Base-by-base conservation (phyloP, 768 basidiomycete genomes). In the Phylloporus arenicola region DNA sequence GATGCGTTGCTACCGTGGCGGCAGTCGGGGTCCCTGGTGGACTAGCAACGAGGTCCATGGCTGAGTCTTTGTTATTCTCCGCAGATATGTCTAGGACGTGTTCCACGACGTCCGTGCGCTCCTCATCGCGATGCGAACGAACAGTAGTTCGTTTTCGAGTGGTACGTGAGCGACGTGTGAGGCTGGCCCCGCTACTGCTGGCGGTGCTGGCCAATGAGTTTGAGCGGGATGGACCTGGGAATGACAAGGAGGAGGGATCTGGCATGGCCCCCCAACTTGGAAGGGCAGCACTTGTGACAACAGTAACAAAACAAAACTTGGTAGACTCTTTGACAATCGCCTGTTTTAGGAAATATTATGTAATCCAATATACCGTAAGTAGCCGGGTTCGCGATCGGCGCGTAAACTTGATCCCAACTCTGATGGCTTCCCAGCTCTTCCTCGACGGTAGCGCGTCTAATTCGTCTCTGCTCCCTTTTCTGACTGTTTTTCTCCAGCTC, bases 91-190 rank as follows among this genome's bases (percentile, higher is more conserved):
- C 67, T 25, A 68, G 19, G 11, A 68, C 62, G 37, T 54, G 50
- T 33, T 64, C 60, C 19, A 39, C 54, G 37, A 51, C 54, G 9
- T 45, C 55, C 6, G 47, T 20, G 20, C 19, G 14, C 31, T 43
- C 34, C 20, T 58, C 59, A 47, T 70, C 67, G 51, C 38, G 47
- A 51, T 41, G 51, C 53, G 54, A 66, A 56, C 47, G 54, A 49
- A 41, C 68, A 62, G 75, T 77, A 48, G 79, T 80, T 66, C 82
- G 78, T 54, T 76, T 70, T 60, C 79, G 71, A 39, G 74, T 76
- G 52, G 77, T 67, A 39, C 67, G 64, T 22, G 68, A 68, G 42
- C 79, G 76, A 55, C 82, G 78, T 30, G 73, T 62, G 42, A 84
- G 75, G 57, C 76, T 77, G 24, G 71, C 67, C 4, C 70, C 72